Evolutionary conservation across 495 filamentous ascomycete species (phyloP).

Genomic region (Neurospora sp.): DNA sequence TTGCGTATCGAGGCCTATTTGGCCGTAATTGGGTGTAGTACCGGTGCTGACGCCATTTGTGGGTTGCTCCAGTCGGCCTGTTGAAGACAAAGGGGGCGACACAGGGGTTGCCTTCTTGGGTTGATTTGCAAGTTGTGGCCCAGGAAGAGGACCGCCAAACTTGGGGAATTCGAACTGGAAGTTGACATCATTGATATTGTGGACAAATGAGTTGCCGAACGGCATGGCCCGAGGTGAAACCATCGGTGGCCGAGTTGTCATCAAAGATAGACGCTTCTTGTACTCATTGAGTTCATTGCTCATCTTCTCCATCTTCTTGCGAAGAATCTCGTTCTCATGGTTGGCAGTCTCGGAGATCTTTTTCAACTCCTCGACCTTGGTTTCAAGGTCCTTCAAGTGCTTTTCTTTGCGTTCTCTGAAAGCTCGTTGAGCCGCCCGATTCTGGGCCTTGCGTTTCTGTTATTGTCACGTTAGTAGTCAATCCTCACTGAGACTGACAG

Average conservation of each 20-base stretch:
- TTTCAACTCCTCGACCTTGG: slow-evolving; percentile 86
- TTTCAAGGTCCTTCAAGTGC: slow-evolving; percentile 91
- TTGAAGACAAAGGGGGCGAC: slow-evolving; percentile 9
- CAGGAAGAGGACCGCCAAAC: slow-evolving; percentile 62
- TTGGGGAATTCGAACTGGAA: slow-evolving; percentile 91
- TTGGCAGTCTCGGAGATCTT: slow-evolving; percentile 73
- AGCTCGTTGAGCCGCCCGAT: slow-evolving; percentile 89
- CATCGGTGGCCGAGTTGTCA: slow-evolving; percentile 24
- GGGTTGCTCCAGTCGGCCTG: slow-evolving; percentile 21
- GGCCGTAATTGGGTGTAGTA: slow-evolving; percentile 15
- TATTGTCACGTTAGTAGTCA: slow-evolving; percentile 30
- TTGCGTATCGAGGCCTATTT: slow-evolving; percentile 15
- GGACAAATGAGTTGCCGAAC: slow-evolving; percentile 40
- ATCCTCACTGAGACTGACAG: neutral
- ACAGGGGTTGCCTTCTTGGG: slow-evolving; percentile 20
- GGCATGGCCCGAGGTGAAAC: slow-evolving; percentile 11
- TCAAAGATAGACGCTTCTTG: slow-evolving; percentile 66
- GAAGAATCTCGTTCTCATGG: slow-evolving; percentile 76
- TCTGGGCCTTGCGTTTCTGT: slow-evolving; percentile 98
- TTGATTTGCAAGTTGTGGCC: slow-evolving; percentile 43
- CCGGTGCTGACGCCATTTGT: slow-evolving; percentile 18
- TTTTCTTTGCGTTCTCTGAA: slow-evolving; percentile 98
- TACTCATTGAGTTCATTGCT: slow-evolving; percentile 82
- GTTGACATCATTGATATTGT: slow-evolving; percentile 57
- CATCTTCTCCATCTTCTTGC: slow-evolving; percentile 77